These are phyloP conservation scores for Gaeumannomyces tritici DNA, from an alignment of 2,329 filamentous ascomycete genomes.

Conservation along the genomic window DNA sequence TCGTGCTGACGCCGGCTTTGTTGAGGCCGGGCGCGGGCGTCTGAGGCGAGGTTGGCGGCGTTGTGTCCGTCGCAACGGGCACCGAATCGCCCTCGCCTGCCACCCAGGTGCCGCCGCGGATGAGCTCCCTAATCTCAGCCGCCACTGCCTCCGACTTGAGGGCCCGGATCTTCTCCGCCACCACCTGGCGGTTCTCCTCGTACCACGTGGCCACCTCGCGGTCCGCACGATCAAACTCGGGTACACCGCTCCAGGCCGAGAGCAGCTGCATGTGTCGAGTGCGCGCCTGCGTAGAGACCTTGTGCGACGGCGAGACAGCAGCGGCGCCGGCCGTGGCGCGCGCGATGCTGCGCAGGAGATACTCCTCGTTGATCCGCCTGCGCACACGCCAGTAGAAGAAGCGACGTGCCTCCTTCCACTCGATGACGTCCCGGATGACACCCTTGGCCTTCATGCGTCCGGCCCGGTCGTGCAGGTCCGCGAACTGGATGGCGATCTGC, in stretches of 20 bases:
- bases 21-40: not conserved
- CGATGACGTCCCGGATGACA: constrained; percentile 72
- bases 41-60: constrained; percentile 23
- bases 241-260: constrained; percentile 71
- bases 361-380: constrained; percentile 92
- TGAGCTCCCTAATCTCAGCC: constrained; percentile 60
- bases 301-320: not conserved
- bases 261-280: constrained; percentile 64
- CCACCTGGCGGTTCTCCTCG: constrained; percentile 79
- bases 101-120: constrained; percentile 34
- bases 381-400: constrained; percentile 99
- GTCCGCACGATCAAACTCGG: constrained; percentile 71
- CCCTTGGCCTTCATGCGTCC: constrained; percentile 98
- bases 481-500: constrained; percentile 94
- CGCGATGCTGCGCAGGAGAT: constrained; percentile 84
- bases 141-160: constrained; percentile 60
- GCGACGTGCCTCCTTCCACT: constrained; percentile 81
- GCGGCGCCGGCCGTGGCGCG: constrained; percentile 23
- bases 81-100: not conserved
- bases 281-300: constrained; percentile 36
- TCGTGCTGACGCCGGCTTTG: constrained; percentile 49
- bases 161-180: constrained; percentile 75
- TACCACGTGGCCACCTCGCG: constrained; percentile 87
- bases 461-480: constrained; percentile 91
- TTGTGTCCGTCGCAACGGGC: not conserved